Evolutionary conservation across 176 grass and related monocot species (phyloP).

Genomic region (Elaeis guineensis): DNA sequence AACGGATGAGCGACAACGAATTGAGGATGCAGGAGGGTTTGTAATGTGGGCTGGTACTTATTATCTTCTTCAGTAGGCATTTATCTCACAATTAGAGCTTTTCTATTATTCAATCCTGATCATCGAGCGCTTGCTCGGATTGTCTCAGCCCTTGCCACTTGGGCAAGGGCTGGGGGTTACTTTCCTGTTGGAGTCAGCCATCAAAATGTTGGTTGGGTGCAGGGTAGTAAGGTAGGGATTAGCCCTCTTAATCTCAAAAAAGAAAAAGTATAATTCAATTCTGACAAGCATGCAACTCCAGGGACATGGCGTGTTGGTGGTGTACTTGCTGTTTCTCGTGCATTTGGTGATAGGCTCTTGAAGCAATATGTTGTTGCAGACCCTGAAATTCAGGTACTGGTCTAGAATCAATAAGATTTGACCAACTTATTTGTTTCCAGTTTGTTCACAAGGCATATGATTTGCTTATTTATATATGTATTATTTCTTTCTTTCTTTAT

Average conservation of each 20-base stretch:
- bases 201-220: too few species aligned
- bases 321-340: conserved; percentile 17
- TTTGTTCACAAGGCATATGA: too few species aligned
- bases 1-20: conserved; percentile 6
- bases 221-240: too few species aligned
- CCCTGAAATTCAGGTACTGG: conserved; percentile 5
- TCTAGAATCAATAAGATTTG: not conserved
- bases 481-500: not conserved
- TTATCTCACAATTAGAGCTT: too few species aligned
- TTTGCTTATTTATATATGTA: too few species aligned
- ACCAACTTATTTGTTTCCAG: too few species aligned
- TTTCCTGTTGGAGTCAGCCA: not conserved
- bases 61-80: not conserved
- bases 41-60: conserved; percentile 15
- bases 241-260: too few species aligned
- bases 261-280: not conserved
- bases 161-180: not conserved
- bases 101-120: too few species aligned
- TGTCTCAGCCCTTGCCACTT: not conserved
- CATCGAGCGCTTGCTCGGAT: not conserved
- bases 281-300: not conserved
- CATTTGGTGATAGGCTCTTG: conserved; percentile 22
- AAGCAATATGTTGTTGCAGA: conserved; percentile 18
- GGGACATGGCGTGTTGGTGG: conserved; percentile 19
- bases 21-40: conserved; percentile 16